These are phyloP conservation scores for Penicillium sp. DNA, from an alignment of 2,329 filamentous ascomycete species.

Conservation along the genomic window DNA sequence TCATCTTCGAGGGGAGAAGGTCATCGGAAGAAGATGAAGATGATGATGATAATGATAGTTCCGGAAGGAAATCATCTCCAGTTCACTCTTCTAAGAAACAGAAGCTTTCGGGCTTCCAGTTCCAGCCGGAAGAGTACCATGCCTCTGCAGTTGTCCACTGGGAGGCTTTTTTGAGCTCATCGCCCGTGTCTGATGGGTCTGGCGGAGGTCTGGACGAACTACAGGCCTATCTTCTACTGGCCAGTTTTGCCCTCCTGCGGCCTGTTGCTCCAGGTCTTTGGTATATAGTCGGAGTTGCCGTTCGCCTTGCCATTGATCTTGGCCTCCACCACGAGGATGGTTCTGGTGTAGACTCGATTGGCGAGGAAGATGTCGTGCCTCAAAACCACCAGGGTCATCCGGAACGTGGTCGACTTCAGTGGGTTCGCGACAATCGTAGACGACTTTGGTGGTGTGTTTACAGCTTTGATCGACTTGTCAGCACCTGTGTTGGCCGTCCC, in stretches of 20 bases:
- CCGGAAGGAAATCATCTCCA: constrained; percentile 22
- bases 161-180: constrained; percentile 74
- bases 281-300: constrained; percentile 95
- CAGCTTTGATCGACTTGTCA: constrained; percentile 89
- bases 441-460: constrained; percentile 97
- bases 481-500: constrained; percentile 85
- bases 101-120: constrained; percentile 58
- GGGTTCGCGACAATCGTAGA: constrained; percentile 78
- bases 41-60: constrained; percentile 8
- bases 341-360: constrained; percentile 55
- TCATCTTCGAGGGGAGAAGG: constrained; percentile 64
- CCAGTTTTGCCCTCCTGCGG: constrained; percentile 83
- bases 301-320: constrained; percentile 83
- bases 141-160: constrained; percentile 90
- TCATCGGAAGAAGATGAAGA: constrained; percentile 23
- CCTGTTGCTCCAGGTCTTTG: constrained; percentile 91
- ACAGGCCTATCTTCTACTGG: constrained; percentile 85
- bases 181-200: constrained; percentile 60
- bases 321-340: constrained; percentile 92
- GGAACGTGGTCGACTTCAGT: constrained; percentile 69
- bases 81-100: constrained; percentile 41
- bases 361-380: constrained; percentile 30
- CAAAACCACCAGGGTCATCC: constrained; percentile 32
- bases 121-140: constrained; percentile 91
- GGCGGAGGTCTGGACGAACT: constrained; percentile 90